Evolutionary conservation across 2,329 filamentous ascomycete genomes (phyloP), one percentile per base, ranked within the genome.

Genomic region (Claviceps pazoutovae): DNA sequence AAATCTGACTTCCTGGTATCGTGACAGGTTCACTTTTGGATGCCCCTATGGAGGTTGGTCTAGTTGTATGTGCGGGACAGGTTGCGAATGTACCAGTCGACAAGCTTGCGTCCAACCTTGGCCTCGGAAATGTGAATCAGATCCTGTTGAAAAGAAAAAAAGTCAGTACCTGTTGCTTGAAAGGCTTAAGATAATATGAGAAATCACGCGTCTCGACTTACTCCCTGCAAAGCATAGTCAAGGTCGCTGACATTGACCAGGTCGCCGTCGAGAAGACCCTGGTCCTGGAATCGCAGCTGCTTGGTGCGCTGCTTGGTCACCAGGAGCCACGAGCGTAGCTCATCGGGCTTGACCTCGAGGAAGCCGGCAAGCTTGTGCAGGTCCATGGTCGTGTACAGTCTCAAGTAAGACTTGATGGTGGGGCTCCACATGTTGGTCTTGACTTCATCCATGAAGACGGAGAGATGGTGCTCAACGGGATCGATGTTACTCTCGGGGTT

Each of bases 371-470:
- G 83, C 76, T 98, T 98, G 76, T 91, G 93, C 57, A 98, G 78
- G 64, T 98, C 93, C 91, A 98, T 97, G 60, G 93, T 98, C 46
- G 93, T 97, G 82, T 98, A 98, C 52, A 98, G 85, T 68, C 95
- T 93, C 60, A 98, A 82, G 76, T 98, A 98, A 56, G 90, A 96
- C 78, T 95, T 95, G 68, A 98, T 86, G 46, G 90, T 96, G 45
- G 93, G 93, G 68, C 88, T 91, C 83, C 83, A 95, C 81, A 98
- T 93, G 73, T 95, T 97, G 73, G 88, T 96, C 82, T 95, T 95
- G 70, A 98, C 91, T 76, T 98, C 93, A 61, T 96, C 90, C 91
- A 98, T 97, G 78, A 98, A 98, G 73, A 98, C 86, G 63, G 86
- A 78, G 58, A 95, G 82, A 73, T 98, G 91, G 77, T 98, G 93